Evolutionary conservation across 257 asterid genomes (phyloP).

Genomic region (Solanum virginianum): DNA sequence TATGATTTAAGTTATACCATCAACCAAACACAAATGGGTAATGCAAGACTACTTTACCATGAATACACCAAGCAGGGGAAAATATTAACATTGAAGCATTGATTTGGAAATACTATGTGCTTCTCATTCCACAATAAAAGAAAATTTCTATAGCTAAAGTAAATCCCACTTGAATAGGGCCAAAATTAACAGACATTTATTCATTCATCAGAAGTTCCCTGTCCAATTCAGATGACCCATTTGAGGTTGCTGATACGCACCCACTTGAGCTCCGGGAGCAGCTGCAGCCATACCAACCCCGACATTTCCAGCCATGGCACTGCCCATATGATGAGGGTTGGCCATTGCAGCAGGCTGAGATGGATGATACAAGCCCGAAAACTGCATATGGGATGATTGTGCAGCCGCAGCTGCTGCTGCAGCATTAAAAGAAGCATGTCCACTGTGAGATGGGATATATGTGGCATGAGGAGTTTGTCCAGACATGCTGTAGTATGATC

Average conservation of each 20-base stretch:
- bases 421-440: slow-evolving; percentile 69
- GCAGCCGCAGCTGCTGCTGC: slow-evolving; percentile 65
- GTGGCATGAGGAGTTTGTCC: slow-evolving; percentile 77
- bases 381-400: slow-evolving; percentile 93
- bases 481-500: slow-evolving; percentile 72
- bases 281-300: slow-evolving; percentile 76
- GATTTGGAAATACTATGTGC: neutral
- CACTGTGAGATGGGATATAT: slow-evolving; percentile 69
- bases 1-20: neutral
- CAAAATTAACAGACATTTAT: neutral
- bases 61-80: neutral
- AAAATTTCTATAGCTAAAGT: slow-evolving; percentile 26
- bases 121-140: slow-evolving; percentile 23
- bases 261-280: slow-evolving; percentile 70
- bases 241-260: slow-evolving; percentile 88
- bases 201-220: slow-evolving; percentile 48
- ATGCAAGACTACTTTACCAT: neutral
- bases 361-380: slow-evolving; percentile 67
- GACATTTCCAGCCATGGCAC: slow-evolving; percentile 62
- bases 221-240: slow-evolving; percentile 85
- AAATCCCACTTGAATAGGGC: neutral
- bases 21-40: neutral
- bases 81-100: neutral
- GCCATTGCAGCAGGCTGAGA: slow-evolving; percentile 48
- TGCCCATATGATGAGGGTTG: slow-evolving; percentile 72